Conservation (phyloP, 306 rosid genomes). For the Quercus agrifolia region DNA sequence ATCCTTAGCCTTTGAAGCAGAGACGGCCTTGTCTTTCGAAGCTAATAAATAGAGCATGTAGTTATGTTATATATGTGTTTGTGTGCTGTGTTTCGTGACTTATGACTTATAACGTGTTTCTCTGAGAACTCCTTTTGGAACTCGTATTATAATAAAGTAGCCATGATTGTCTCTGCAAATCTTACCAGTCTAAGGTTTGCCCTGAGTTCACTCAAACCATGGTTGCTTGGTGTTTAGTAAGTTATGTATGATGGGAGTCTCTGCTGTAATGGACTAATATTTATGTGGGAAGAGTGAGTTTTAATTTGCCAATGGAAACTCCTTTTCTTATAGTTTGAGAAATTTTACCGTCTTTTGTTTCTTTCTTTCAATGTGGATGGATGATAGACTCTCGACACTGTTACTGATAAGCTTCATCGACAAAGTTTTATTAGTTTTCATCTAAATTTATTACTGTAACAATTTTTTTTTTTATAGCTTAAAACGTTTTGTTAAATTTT, state of each 20-base stretch:
- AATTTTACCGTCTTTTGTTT: not conserved
- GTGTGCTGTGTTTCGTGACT: not conserved
- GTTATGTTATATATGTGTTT: not conserved
- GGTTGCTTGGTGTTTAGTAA: slow-evolving; percentile 14
- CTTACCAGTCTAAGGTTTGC: slow-evolving; percentile 23
- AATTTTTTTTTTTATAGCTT: no score
- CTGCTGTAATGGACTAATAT: slow-evolving; percentile 24
- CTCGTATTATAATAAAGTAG: slow-evolving; percentile 35
- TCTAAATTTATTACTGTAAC: no score
- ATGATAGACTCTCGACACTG: no score
- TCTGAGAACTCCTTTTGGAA: not conserved
- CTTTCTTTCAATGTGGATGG: not conserved
- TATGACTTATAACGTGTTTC: not conserved
- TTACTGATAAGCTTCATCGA: no score
- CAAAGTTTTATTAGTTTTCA: no score
- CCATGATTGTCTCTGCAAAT: slow-evolving; percentile 12
- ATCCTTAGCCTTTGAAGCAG: slow-evolving; percentile 23
- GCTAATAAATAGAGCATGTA: slow-evolving; percentile 6
- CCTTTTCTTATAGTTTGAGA: not conserved
- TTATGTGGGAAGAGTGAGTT: not conserved
- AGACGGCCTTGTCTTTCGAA: slow-evolving; percentile 4
- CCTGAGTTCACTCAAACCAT: not conserved
- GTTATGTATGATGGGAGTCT: not conserved
- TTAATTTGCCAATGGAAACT: not conserved
- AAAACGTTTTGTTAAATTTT: no score